These are phyloP conservation scores for Limnanthes douglasii DNA, from an alignment of 345 rosid species.

Conservation along the genomic window DNA sequence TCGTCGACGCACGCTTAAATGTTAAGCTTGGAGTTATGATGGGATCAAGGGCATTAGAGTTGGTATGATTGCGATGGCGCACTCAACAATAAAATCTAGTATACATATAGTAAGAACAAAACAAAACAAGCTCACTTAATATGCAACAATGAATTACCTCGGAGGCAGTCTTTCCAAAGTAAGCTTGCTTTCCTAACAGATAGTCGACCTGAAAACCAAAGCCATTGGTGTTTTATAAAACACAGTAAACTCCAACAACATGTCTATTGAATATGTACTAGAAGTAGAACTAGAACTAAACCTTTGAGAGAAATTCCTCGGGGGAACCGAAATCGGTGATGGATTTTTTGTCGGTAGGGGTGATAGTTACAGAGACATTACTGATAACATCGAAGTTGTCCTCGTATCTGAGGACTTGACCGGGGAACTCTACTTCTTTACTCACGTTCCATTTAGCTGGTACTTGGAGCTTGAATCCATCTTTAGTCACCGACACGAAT, in stretches of 20 bases:
- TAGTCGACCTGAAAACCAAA: conserved; percentile 48
- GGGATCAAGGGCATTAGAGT: no score
- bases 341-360: conserved; percentile 76
- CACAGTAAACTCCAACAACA: no score
- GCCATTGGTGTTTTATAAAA: conserved; percentile 1
- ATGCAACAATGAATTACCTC: conserved; percentile 39
- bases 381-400: conserved; percentile 75
- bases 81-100: no score
- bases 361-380: conserved; percentile 44
- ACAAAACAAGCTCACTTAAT: background rate
- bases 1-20: no score
- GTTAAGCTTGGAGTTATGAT: no score
- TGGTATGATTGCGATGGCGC: no score
- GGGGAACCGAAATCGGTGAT: conserved; percentile 79
- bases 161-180: conserved; percentile 40
- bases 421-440: conserved; percentile 80
- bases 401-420: conserved; percentile 76
- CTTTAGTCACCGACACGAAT: conserved; percentile 46
- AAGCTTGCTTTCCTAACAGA: conserved; percentile 86
- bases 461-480: conserved; percentile 59
- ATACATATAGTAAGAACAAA: no score
- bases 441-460: conserved; percentile 98
- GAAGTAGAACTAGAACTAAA: conserved; percentile 4
- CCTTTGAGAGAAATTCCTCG: conserved; percentile 55
- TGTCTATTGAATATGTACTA: no score